Conservation (phyloP, 768 basidiomycete species). For the Xanthoconium stramineum region DNA sequence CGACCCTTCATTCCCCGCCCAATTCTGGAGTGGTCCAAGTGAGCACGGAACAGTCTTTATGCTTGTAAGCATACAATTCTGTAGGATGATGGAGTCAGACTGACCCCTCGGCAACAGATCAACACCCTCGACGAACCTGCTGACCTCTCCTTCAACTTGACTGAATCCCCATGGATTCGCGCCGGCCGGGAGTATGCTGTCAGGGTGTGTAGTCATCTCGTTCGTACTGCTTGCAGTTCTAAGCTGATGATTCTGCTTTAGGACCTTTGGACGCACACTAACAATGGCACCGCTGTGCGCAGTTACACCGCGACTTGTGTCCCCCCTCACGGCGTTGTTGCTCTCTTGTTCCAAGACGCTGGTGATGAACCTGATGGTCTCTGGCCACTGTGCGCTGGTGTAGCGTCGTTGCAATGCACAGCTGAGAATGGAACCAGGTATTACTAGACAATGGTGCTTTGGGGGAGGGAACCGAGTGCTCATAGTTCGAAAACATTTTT, state of each 20-base stretch:
- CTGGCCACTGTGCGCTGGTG: conserved; percentile 49
- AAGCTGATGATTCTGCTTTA: conserved; percentile 21
- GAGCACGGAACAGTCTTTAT: conserved; percentile 63
- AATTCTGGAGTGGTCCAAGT: conserved; percentile 66
- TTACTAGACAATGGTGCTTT: conserved; percentile 1
- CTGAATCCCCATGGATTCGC: conserved; percentile 68
- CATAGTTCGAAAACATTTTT: not conserved
- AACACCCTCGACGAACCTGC: conserved; percentile 53
- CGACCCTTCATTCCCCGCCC: conserved; percentile 50
- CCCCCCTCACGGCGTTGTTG: conserved; percentile 63
- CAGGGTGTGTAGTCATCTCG: conserved; percentile 39
- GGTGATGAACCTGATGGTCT: conserved; percentile 64
- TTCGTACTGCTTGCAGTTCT: not conserved
- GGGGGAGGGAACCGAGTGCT: no score
- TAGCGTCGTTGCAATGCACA: conserved; percentile 49
- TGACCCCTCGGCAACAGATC: conserved; percentile 36
- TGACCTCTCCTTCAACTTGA: conserved; percentile 58
- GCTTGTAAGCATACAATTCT: conserved; percentile 42
- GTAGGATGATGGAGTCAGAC: not conserved
- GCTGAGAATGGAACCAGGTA: conserved; percentile 54
- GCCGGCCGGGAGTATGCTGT: conserved; percentile 62
- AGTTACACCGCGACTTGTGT: conserved; percentile 47
- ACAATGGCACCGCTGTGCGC: conserved; percentile 63
- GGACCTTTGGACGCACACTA: conserved; percentile 72
- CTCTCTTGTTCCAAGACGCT: conserved; percentile 59